Conservation (phyloP, 202 grass and related monocot species). For the Eragrostis tef region DNA sequence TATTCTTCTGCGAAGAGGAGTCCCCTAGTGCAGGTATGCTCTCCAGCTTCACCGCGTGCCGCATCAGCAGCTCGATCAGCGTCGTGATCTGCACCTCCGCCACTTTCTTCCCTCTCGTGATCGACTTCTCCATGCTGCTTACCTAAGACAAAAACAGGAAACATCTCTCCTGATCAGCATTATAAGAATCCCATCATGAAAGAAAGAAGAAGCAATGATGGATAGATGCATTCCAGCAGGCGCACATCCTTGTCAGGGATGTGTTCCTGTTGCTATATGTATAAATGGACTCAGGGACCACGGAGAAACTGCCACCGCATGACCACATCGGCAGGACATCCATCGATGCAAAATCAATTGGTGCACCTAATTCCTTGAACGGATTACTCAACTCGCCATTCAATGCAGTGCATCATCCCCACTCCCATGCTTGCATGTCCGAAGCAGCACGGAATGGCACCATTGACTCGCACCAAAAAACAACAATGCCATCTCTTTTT, state of each 20-base stretch:
- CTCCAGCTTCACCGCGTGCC: constrained; percentile 91
- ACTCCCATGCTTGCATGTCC: constrained; percentile 42
- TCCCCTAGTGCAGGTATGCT: constrained; percentile 64
- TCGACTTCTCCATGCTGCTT: constrained; percentile 76
- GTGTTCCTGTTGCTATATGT: neutral
- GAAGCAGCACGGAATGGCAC: neutral
- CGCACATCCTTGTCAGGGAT: constrained; percentile 46
- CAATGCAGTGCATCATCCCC: constrained; percentile 31
- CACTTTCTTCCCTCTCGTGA: constrained; percentile 70
- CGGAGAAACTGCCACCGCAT: constrained; percentile 9
- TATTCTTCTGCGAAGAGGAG: constrained; percentile 70
- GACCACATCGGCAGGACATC: constrained; percentile 36
- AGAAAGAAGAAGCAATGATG: constrained; percentile 32
- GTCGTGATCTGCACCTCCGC: constrained; percentile 96
- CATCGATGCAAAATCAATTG: constrained; percentile 49
- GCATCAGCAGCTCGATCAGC: constrained; percentile 91
- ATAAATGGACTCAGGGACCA: constrained; percentile 52
- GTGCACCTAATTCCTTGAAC: constrained; percentile 47
- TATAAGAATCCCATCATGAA: neutral
- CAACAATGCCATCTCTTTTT: neutral
- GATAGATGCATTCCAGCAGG: constrained; percentile 25
- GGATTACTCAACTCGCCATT: constrained; percentile 43
- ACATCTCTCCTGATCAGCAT: constrained; percentile 17
- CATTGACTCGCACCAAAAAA: neutral
- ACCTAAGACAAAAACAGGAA: constrained; percentile 52